phyloP scores from a whole-genome alignment of 208 protist genomes.

The Leishmania lainsoni region DNA sequence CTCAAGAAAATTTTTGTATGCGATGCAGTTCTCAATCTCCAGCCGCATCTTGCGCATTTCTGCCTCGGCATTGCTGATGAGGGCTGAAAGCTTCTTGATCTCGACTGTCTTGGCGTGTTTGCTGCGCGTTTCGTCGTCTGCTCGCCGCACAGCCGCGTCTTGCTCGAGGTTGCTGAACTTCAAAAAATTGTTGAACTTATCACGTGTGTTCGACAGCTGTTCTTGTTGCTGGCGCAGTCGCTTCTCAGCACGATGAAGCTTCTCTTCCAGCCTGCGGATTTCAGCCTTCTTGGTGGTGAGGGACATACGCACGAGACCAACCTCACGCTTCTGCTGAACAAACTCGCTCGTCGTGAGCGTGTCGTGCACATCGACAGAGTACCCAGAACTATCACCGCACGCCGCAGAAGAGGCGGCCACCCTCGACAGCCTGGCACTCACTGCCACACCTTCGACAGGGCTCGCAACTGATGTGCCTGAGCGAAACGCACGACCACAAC shows the following conservation, averaged over 20 bases:
- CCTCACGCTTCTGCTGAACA: conserved; percentile 94
- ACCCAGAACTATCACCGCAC: conserved; percentile 6
- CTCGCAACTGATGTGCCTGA: neutral
- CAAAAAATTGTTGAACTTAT: conserved; percentile 95
- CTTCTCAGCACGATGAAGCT: conserved; percentile 91
- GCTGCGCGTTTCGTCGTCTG: conserved; percentile 90
- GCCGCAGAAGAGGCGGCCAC: neutral
- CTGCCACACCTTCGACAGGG: neutral
- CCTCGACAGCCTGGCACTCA: neutral
- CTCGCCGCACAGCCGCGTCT: conserved; percentile 93
- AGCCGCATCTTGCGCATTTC: conserved; percentile 92
- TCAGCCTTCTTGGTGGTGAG: conserved; percentile 93
- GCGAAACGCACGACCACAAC: conserved; percentile 17
- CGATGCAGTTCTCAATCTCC: conserved; percentile 90
- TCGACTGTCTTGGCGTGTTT: conserved; percentile 94
- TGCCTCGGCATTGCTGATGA: conserved; percentile 84
- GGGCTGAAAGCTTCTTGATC: conserved; percentile 95
- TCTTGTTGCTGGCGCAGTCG: conserved; percentile 91
- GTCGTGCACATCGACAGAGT: conserved; percentile 18
- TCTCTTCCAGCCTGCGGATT: conserved; percentile 94
- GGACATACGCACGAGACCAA: conserved; percentile 95
- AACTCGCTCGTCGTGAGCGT: conserved; percentile 78
- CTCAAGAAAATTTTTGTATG: conserved; percentile 94
- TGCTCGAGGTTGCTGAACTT: conserved; percentile 95
- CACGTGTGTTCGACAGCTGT: conserved; percentile 91